Percentiles rank a stretch among this genome's conserved stretches.
Evolutionary conservation across 805 yeast species (phyloP).

Genomic region (Nakazawaea anatomiae): DNA sequence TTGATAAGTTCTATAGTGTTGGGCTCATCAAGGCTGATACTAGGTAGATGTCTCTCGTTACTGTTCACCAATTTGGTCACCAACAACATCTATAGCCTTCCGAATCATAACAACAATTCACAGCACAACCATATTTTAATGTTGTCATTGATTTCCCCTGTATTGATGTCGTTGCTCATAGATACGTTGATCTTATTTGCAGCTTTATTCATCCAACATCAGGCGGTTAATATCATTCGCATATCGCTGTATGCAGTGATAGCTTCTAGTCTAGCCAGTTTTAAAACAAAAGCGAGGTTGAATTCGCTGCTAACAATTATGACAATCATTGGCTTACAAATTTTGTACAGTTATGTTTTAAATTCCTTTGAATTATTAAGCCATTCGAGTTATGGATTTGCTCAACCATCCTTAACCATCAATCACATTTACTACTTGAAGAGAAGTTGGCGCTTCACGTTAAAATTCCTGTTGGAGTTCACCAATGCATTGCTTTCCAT

Average conservation of each 20-base stretch:
- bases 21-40: constrained; percentile 10
- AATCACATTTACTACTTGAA: constrained; percentile 5
- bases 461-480: constrained; percentile 6
- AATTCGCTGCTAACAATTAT: constrained; percentile 22
- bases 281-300: constrained; percentile 18
- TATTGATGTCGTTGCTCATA: not conserved
- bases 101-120: not conserved
- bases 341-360: not conserved
- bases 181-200: constrained; percentile 1
- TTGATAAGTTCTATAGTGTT: constrained; percentile 8
- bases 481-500: constrained; percentile 4
- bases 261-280: constrained; percentile 27
- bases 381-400: not conserved
- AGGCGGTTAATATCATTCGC: constrained; percentile 13
- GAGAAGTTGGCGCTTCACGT: constrained; percentile 7
- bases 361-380: constrained; percentile 1
- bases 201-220: not conserved
- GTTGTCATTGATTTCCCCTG: not conserved
- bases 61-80: constrained; percentile 7
- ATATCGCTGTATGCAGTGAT: constrained; percentile 27
- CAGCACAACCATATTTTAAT: not conserved
- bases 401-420: constrained; percentile 1
- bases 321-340: not conserved
- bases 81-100: not conserved
- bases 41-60: constrained; percentile 11